Evolutionary conservation across 208 protist species (phyloP).

Genomic region (Leishmania martiniquensis): DNA sequence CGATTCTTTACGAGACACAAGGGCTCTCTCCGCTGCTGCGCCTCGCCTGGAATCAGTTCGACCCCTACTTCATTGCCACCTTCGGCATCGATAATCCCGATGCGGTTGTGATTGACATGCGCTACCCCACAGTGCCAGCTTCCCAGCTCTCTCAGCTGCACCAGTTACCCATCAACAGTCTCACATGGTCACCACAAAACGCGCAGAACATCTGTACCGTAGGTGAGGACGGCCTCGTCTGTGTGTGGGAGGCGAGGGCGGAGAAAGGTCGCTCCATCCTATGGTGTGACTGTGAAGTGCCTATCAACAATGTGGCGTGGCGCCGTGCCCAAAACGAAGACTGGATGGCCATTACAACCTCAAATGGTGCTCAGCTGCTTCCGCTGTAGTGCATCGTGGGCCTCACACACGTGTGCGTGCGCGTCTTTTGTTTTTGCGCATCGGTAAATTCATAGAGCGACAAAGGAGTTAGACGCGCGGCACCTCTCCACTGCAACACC

Average conservation of each 20-base stretch:
- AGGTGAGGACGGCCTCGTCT: slow-evolving; percentile 96
- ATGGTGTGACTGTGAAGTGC: slow-evolving; percentile 59
- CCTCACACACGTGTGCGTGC: neutral
- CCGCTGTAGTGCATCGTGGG: slow-evolving; percentile 37
- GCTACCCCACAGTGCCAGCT: slow-evolving; percentile 88
- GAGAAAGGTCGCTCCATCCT: slow-evolving; percentile 55
- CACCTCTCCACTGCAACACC: neutral
- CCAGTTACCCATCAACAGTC: slow-evolving; percentile 93
- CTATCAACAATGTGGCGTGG: slow-evolving; percentile 91
- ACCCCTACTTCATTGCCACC: slow-evolving; percentile 97
- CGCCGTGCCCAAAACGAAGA: slow-evolving; percentile 64
- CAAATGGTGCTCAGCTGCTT: slow-evolving; percentile 68
- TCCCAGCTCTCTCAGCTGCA: slow-evolving; percentile 86
- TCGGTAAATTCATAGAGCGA: neutral
- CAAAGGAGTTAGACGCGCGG: neutral
- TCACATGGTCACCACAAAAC: slow-evolving; percentile 96
- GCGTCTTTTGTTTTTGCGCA: neutral
- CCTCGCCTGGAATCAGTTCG: slow-evolving; percentile 97
- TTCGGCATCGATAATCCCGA: slow-evolving; percentile 95
- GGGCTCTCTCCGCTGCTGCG: slow-evolving; percentile 94
- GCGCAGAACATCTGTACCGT: slow-evolving; percentile 94
- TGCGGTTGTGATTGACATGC: slow-evolving; percentile 97
- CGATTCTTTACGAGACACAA: slow-evolving; percentile 97
- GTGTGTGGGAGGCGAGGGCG: slow-evolving; percentile 97
- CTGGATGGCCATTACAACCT: slow-evolving; percentile 88